These are phyloP conservation scores for Lepiota venenata DNA, from an alignment of 768 basidiomycete species.

Conservation along the genomic window DNA sequence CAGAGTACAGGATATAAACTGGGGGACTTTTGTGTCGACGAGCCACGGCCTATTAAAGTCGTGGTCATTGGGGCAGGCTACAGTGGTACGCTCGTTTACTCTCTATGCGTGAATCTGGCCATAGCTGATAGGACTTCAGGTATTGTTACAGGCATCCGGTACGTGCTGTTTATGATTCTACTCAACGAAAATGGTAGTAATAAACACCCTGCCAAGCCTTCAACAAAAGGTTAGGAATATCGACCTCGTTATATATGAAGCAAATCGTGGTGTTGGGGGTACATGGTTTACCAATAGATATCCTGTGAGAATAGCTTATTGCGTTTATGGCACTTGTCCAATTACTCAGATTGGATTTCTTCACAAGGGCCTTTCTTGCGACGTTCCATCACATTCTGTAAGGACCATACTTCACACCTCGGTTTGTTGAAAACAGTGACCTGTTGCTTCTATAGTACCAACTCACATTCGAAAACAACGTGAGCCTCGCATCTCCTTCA, in stretches of 20 bases:
- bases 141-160: constrained; percentile 57
- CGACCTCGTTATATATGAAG: constrained; percentile 56
- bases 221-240: constrained; percentile 51
- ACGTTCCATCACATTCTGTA: constrained; percentile 56
- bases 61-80: constrained; percentile 57
- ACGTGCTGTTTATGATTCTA: constrained; percentile 1
- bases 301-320: constrained; percentile 32
- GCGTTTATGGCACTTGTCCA: not conserved
- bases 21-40: constrained; percentile 48
- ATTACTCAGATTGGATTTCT: not conserved
- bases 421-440: not conserved
- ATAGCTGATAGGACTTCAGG: constrained; percentile 20
- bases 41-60: constrained; percentile 50
- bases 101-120: not conserved
- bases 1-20: constrained; percentile 13
- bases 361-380: constrained; percentile 52
- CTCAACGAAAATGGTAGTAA: not conserved
- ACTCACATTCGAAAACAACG: constrained; percentile 53
- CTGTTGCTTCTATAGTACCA: constrained; percentile 42
- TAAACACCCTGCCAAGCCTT: constrained; percentile 31
- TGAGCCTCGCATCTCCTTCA: constrained; percentile 14
- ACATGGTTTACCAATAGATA: constrained; percentile 59
- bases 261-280: constrained; percentile 56
- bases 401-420: constrained; percentile 15
- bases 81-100: constrained; percentile 35